Evolutionary conservation across 176 grass and related monocot species (phyloP).

Genomic region (Puya raimondii): DNA sequence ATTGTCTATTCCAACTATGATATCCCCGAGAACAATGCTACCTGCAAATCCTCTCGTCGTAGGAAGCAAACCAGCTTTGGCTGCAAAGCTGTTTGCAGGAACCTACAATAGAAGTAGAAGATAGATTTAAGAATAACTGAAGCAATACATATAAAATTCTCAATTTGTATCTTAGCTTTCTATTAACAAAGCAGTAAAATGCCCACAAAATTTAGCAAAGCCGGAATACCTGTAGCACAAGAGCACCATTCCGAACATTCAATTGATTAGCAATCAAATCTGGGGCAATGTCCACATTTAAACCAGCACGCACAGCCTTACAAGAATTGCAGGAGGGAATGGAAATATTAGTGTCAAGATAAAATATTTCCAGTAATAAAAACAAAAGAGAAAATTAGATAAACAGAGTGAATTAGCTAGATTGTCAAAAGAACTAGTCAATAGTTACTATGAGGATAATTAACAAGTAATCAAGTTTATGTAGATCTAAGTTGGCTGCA

Average conservation of each 20-base stretch:
- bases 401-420: not conserved
- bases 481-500: too few relatives aligned
- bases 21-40: slow-evolving; percentile 74
- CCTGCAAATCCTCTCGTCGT: slow-evolving; percentile 69
- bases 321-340: slow-evolving; percentile 9
- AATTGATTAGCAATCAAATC: slow-evolving; percentile 86
- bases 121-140: slow-evolving; percentile 11
- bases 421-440: too few relatives aligned
- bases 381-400: not conserved
- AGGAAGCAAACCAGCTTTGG: slow-evolving; percentile 64
- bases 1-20: slow-evolving; percentile 61
- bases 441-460: too few relatives aligned
- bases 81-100: slow-evolving; percentile 43
- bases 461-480: too few relatives aligned
- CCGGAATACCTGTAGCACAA: slow-evolving; percentile 57
- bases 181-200: slow-evolving; percentile 3
- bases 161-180: not conserved
- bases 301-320: slow-evolving; percentile 59
- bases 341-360: slow-evolving; percentile 10
- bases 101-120: slow-evolving; percentile 28
- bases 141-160: not conserved
- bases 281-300: slow-evolving; percentile 83
- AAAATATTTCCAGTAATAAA: not conserved
- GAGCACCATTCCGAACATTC: slow-evolving; percentile 78
- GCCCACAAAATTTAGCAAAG: not conserved